phyloP scores from a whole-genome alignment of 805 yeast species.

The Starmerella potacharoeniae region DNA sequence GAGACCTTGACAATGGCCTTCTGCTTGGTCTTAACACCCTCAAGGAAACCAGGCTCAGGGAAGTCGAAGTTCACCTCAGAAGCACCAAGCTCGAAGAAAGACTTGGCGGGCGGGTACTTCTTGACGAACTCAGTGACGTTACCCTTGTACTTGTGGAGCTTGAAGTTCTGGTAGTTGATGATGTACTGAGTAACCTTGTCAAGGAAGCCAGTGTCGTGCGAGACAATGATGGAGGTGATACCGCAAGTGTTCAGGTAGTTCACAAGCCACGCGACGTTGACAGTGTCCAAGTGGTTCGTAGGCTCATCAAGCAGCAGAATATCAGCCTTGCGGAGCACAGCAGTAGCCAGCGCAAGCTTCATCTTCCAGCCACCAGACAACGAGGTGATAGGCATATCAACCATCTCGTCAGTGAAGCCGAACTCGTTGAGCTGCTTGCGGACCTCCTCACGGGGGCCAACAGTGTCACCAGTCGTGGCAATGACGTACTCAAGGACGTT shows the following conservation, averaged over 20 bases:
- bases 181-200: constrained; percentile 96
- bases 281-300: constrained; percentile 99
- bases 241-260: constrained; percentile 98
- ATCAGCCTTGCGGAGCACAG: constrained; percentile 96
- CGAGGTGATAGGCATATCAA: constrained; percentile 84
- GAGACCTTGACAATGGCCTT: constrained; percentile 98
- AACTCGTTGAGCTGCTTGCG: constrained; percentile 72
- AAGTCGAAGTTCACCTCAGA: constrained; percentile 91
- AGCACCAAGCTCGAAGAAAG: constrained; percentile 97
- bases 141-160: constrained; percentile 99
- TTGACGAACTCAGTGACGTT: constrained; percentile 97
- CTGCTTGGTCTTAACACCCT: constrained; percentile 99
- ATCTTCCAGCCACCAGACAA: constrained; percentile 99
- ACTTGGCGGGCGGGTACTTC: constrained; percentile 97
- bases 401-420: constrained; percentile 90
- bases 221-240: constrained; percentile 94
- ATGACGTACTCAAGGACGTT: constrained; percentile 85
- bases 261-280: constrained; percentile 98
- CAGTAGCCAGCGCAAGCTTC: constrained; percentile 99
- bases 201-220: constrained; percentile 99
- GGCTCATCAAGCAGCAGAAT: constrained; percentile 98
- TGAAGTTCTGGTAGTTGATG: constrained; percentile 99
- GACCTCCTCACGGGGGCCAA: constrained; percentile 63
- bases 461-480: constrained; percentile 70
- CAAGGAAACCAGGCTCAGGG: constrained; percentile 99